Base-by-base conservation (phyloP, 139 green algal species). In the Spirogloea muscicola region DNA sequence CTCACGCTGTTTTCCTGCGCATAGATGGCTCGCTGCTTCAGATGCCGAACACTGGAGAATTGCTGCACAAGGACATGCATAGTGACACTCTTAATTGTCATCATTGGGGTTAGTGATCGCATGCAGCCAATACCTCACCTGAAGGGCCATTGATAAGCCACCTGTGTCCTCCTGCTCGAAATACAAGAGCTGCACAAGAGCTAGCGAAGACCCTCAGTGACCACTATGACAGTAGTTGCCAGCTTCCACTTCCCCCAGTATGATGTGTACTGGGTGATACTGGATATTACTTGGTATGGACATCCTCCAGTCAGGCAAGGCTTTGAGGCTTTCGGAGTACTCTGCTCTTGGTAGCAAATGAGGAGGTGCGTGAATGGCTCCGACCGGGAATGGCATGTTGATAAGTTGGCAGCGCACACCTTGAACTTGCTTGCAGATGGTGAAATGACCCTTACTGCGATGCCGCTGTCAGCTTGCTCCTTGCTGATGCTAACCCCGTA, bases 391-490 rank as follows among this genome's bases (percentile, higher is more conserved):
- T 3, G 27, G 49, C 49, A 27, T 37, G 49, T 60, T 29, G 18
- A 60, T 37, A 29, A 60, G 49, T 29, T 60, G 7, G n/a, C 9
- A 9, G 34, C 49, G 16, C 68, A 74, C 25, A 57, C 68, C 68
- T 81, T 81, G 42, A 81, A 77, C 71, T 81, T 81, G 65, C 72
- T 79, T 48, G 27, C 13, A 7, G 39, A 21, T 34, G 21, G 25
- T 5, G 72, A 78, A 3, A 41, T 58, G 7, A 78, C 70, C 9
- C 70, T 60, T 4, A 81, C 64, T 7, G 46, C 72, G 27, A 81
- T 10, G 13, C 72, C 72, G 33, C 5, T 34, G 25, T 79, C 52
- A 31, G 72, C 65, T 21, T 81, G 64, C 72, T 81, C 63, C 25
- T 65, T 36, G 3, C 37, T 55, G 13, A 81, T 21, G 10, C 29